Evolutionary conservation across 1,284 basidiomycete genomes (phyloP).

Genomic region (Mycosarcoma mackinlayi): DNA sequence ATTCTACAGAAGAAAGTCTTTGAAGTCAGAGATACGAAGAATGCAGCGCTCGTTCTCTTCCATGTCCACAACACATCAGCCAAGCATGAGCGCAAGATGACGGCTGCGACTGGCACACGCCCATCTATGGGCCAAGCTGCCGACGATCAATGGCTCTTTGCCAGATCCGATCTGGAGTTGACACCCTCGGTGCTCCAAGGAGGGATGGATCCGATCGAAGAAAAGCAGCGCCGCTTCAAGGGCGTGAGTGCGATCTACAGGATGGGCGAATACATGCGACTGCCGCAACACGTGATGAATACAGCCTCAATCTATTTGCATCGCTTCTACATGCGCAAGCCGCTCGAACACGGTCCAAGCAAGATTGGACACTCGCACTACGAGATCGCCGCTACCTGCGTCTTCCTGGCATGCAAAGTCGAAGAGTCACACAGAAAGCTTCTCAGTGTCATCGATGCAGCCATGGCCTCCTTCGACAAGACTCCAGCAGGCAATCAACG

Average conservation of each 20-base stretch:
- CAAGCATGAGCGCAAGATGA: slow-evolving; percentile 37
- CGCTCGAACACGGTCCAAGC: slow-evolving; percentile 74
- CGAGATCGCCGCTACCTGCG: slow-evolving; percentile 85
- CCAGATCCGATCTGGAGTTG: slow-evolving; percentile 37
- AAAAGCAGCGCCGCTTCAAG: slow-evolving; percentile 57
- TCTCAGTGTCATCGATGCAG: slow-evolving; percentile 82
- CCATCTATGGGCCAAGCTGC: slow-evolving; percentile 14
- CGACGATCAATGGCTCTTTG: slow-evolving; percentile 57
- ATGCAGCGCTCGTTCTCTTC: too few relatives aligned
- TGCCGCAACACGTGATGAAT: slow-evolving; percentile 60
- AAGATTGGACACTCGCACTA: slow-evolving; percentile 70
- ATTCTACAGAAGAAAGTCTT: not conserved
- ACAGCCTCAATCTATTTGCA: slow-evolving; percentile 87
- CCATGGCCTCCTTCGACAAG: slow-evolving; percentile 75
- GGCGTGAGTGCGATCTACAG: slow-evolving; percentile 59
- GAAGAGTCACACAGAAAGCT: slow-evolving; percentile 88
- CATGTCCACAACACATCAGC: not conserved
- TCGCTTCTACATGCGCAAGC: slow-evolving; percentile 91
- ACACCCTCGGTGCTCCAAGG: slow-evolving; percentile 50
- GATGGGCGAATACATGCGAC: slow-evolving; percentile 61
- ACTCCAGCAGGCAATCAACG: slow-evolving; percentile 70
- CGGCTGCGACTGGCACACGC: slow-evolving; percentile 19
- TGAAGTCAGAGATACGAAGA: too few relatives aligned
- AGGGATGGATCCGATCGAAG: slow-evolving; percentile 39
- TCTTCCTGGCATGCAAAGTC: slow-evolving; percentile 90